phyloP scores from a whole-genome alignment of 805 yeast species.

The Lipomyces orientalis region DNA sequence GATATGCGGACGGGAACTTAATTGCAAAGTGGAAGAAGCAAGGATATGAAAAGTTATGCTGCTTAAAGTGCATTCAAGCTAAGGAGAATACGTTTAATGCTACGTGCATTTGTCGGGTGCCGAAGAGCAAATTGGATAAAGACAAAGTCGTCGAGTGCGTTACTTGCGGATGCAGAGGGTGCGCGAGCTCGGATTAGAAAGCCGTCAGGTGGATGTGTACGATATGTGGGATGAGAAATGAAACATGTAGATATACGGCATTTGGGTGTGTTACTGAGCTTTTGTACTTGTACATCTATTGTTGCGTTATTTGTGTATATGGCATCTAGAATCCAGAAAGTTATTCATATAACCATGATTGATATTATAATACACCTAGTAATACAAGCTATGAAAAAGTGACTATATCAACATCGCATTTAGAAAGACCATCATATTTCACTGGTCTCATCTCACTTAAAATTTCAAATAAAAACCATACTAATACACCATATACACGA shows the following conservation, averaged over 20 bases:
- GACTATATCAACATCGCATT: constrained; percentile 2
- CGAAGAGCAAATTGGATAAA: constrained; percentile 56
- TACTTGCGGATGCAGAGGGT: constrained; percentile 86
- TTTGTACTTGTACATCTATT: background rate
- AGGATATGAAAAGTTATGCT: constrained; percentile 87
- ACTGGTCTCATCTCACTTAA: background rate
- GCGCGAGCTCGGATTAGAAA: constrained; percentile 71
- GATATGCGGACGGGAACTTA: constrained; percentile 67
- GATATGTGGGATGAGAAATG: background rate
- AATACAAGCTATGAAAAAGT: constrained; percentile 9
- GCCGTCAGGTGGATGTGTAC: background rate
- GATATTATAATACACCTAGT: background rate
- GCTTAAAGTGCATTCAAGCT: constrained; percentile 74
- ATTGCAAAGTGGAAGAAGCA: constrained; percentile 85
- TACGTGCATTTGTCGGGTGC: constrained; percentile 87
- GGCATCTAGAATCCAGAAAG: constrained; percentile 4
- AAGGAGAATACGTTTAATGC: constrained; percentile 66
- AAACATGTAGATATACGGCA: background rate
- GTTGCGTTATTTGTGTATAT: background rate
- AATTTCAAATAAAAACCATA: background rate
- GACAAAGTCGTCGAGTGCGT: constrained; percentile 60
- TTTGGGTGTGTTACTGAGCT: background rate
- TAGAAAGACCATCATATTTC: background rate
- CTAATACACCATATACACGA: constrained; percentile 1
- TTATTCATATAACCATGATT: background rate